phyloP scores from a whole-genome alignment of 164 flowering plant species.

The Litsea cubeba region DNA sequence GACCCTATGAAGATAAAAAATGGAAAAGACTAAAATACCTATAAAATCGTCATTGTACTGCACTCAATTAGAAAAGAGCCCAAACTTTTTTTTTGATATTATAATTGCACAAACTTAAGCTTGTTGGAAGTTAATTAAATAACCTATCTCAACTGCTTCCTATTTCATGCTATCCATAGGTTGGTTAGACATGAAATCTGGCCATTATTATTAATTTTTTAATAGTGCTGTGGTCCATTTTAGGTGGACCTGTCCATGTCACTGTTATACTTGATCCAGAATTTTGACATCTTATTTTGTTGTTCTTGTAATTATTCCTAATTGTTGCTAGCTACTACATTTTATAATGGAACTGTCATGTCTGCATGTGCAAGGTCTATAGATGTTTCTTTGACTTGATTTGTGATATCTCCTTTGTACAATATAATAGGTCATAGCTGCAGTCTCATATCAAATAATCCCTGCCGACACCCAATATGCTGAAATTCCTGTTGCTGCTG shows the following conservation, averaged over 20 bases:
- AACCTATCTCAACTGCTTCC: no score
- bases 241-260: background rate
- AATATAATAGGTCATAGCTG: conserved; percentile 63
- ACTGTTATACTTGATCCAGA: background rate
- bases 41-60: no score
- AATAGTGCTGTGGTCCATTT: no score
- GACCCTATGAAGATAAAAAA: no score
- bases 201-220: background rate
- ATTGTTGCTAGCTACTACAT: background rate
- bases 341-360: background rate
- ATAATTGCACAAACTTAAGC: background rate
- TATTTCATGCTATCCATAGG: no score
- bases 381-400: background rate
- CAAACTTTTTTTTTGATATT: no score
- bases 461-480: conserved; percentile 84
- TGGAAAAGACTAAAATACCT: no score
- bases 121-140: background rate
- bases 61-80: no score
- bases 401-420: conserved; percentile 5
- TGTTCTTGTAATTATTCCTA: no score
- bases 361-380: background rate
- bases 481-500: conserved; percentile 85
- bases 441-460: conserved; percentile 72
- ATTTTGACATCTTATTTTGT: background rate
- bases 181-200: background rate